A percentile compares a stretch with the other conserved stretches of the same genome.
phyloP scores from a whole-genome alignment of 169 alveolate genomes.

The Amoebophrya sp. region DNA sequence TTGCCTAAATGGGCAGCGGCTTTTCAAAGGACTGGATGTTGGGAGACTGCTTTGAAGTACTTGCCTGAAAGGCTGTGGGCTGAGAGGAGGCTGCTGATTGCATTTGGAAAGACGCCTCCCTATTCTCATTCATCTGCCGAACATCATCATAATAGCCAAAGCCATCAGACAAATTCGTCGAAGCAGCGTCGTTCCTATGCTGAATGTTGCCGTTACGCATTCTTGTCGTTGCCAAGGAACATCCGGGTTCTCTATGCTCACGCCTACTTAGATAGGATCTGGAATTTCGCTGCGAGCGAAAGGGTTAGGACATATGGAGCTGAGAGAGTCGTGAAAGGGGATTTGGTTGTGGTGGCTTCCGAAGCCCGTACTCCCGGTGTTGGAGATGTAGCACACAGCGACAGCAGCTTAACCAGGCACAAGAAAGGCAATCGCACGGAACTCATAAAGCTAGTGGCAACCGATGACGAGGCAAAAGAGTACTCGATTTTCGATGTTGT shows the following conservation, averaged over 20 bases:
- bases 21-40: not conserved
- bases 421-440: too few species aligned
- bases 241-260: not conserved
- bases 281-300: not conserved
- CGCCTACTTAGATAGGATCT: not conserved
- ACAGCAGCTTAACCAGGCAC: too few species aligned
- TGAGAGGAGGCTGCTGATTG: not conserved
- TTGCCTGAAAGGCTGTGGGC: not conserved
- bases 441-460: too few species aligned
- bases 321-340: not conserved
- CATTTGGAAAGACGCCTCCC: not conserved
- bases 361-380: too few species aligned
- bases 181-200: not conserved
- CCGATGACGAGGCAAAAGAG: not conserved
- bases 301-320: not conserved
- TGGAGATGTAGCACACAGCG: too few species aligned
- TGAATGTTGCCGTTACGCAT: not conserved
- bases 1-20: not conserved
- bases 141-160: too few species aligned
- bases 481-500: not conserved
- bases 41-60: not conserved
- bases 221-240: not conserved
- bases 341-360: too few species aligned
- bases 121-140: too few species aligned
- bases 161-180: too few species aligned